phyloP scores from a whole-genome alignment of 164 flowering plant species.

The Protea cynaroides region DNA sequence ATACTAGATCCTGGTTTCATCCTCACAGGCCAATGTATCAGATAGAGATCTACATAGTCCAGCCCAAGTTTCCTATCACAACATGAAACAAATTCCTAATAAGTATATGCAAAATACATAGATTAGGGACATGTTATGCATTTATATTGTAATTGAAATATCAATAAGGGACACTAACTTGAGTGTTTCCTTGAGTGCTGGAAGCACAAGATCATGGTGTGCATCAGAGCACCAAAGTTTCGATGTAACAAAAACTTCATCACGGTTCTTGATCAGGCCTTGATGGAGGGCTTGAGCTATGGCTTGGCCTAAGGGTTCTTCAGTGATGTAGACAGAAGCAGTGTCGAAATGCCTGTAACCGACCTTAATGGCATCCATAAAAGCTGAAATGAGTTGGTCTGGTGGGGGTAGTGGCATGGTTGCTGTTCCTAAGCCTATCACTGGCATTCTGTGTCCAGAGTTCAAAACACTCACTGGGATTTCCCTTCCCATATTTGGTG shows the following conservation, averaged over 20 bases:
- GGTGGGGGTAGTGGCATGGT: conserved; percentile 3
- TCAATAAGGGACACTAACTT: conserved; percentile 11
- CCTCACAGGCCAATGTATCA: conserved; percentile 34
- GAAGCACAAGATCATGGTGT: conserved; percentile 15
- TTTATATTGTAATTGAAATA: too few relatives aligned
- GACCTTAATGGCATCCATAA: conserved; percentile 18
- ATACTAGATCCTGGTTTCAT: conserved; percentile 4
- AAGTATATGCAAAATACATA: neutral
- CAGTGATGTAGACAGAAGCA: conserved; percentile 14
- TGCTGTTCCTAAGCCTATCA: conserved; percentile 26
- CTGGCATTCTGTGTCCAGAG: conserved; percentile 11
- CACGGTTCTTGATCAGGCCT: conserved; percentile 22
- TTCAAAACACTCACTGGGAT: neutral
- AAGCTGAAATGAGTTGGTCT: neutral
- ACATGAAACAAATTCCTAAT: neutral
- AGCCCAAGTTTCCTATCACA: conserved; percentile 23
- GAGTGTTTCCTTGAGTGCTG: conserved; percentile 25
- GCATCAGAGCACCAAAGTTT: conserved; percentile 19
- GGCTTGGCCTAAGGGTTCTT: conserved; percentile 27
- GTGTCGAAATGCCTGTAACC: conserved; percentile 33
- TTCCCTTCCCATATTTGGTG: neutral
- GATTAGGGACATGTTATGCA: neutral
- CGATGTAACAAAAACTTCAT: conserved; percentile 29
- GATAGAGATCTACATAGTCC: conserved; percentile 36
- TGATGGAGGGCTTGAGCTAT: conserved; percentile 14